Conservation (phyloP, 176 grass and related monocot genomes). For the Hyparrhenia diplandra region DNA sequence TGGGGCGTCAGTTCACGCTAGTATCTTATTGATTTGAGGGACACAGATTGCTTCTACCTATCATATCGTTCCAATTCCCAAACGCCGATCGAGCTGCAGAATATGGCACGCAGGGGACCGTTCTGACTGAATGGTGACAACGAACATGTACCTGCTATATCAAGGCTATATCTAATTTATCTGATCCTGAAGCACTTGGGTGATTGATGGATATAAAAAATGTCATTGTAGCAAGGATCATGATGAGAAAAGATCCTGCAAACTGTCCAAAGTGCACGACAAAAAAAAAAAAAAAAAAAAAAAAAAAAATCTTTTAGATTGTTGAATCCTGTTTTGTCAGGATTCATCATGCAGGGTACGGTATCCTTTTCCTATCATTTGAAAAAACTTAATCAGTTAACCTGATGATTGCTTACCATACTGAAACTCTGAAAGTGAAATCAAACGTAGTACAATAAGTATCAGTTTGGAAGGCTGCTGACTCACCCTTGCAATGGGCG, state of each 20-base stretch:
- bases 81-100: not conserved
- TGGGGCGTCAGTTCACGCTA: constrained; percentile 12
- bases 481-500: constrained; percentile 72
- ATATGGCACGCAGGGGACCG: constrained; percentile 16
- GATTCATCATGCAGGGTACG: not conserved
- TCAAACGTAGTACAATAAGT: too few species aligned
- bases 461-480: not conserved
- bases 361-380: not conserved
- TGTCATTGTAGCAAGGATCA: constrained; percentile 5
- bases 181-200: not conserved
- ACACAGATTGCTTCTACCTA: not conserved
- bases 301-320: not conserved
- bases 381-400: not conserved
- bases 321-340: not conserved
- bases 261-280: not conserved
- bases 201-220: not conserved
- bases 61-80: not conserved
- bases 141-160: not conserved
- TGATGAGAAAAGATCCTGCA: not conserved
- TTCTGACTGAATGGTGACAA: constrained; percentile 27
- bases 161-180: not conserved
- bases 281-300: too few species aligned
- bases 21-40: constrained; percentile 38
- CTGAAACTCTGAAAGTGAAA: not conserved
- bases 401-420: not conserved